Evolutionary conservation across 371 early-diverging fungal species (phyloP), one percentile per base, ranked within the genome.

Genomic region (Haplosporangium sp.): DNA sequence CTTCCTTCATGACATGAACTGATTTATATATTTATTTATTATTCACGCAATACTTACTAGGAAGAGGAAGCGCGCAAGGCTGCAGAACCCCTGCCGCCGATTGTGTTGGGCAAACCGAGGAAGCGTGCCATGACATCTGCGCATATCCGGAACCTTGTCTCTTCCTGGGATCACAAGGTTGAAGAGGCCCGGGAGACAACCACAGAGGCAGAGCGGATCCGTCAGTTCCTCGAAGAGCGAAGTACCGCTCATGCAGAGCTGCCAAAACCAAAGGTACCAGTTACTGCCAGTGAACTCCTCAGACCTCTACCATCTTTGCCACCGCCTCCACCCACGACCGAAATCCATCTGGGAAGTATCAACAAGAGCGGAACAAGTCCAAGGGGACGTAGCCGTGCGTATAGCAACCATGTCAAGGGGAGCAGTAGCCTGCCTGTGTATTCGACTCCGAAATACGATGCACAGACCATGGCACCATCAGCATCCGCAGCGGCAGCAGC

Each of bases 141-240:
- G 0, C 80, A 79, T 23, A 79, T 79, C 63, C 68, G 58, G 14
- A 79, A 79, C 57, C 53, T 79, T 8, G 80, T 79, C 59, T 79
- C 80, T 8, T 68, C 69, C n/a, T 79, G 80, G 80, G 80, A 79
- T 23, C 69, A 54, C 59, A 79, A 79, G 55, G 80, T 79, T 2
- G 80, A 79, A 50, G 80, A 58, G 14, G 73, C 80, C 47, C 61
- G 59, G 43, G 73, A 79, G 29, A 64, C 62, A 8, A 68, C 68
- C 0, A 37, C 62, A 0, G 80, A 79, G 36, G 80, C 80, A 0
- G 80, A 73, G 23, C 55, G 61, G 51, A 65, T 73, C 38, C 69
- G 69, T 6, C 62, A 58, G 51, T 79, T 79, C 53, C 18, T 79
- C 37, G 73, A 79, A 41, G 66, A 64, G 45, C 68, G 80, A 6